Evolutionary conservation across 768 basidiomycete species (phyloP).

Genomic region (Podaxis sp.): DNA sequence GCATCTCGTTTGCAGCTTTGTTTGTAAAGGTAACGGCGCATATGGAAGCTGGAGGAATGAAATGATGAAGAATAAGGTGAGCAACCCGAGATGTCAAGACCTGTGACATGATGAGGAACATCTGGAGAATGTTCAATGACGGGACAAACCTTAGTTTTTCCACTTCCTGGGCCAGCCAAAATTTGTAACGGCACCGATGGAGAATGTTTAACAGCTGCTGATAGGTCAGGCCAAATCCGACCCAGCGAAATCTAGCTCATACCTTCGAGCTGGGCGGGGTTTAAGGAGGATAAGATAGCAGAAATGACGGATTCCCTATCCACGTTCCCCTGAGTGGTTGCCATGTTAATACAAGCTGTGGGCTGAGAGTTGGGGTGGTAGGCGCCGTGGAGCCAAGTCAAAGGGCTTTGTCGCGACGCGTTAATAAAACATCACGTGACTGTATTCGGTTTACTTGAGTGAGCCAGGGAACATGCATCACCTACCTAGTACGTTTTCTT

Average conservation of each 20-base stretch:
- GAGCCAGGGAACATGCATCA: too few relatives aligned
- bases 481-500: too few relatives aligned
- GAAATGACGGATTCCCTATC: neutral
- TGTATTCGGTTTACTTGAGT: neutral
- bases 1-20: slow-evolving; percentile 89
- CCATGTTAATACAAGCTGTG: neutral
- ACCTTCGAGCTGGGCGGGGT: slow-evolving; percentile 42
- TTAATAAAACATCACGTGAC: neutral
- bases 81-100: slow-evolving; percentile 71
- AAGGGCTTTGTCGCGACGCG: neutral
- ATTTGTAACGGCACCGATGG: slow-evolving; percentile 72
- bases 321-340: neutral
- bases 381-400: neutral
- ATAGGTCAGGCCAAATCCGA: neutral
- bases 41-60: slow-evolving; percentile 54
- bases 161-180: slow-evolving; percentile 76
- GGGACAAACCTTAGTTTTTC: slow-evolving; percentile 57
- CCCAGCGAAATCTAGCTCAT: neutral
- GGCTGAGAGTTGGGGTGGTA: neutral
- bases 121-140: neutral
- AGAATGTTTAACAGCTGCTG: slow-evolving; percentile 63
- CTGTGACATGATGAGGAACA: slow-evolving; percentile 23
- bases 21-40: slow-evolving; percentile 88
- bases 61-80: slow-evolving; percentile 56
- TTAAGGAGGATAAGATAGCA: slow-evolving; percentile 26